A percentile compares a stretch with the other conserved stretches of the same genome.
Evolutionary conservation across 2,329 filamentous ascomycete genomes (phyloP).

Genomic region (Monilinia aucupariae): DNA sequence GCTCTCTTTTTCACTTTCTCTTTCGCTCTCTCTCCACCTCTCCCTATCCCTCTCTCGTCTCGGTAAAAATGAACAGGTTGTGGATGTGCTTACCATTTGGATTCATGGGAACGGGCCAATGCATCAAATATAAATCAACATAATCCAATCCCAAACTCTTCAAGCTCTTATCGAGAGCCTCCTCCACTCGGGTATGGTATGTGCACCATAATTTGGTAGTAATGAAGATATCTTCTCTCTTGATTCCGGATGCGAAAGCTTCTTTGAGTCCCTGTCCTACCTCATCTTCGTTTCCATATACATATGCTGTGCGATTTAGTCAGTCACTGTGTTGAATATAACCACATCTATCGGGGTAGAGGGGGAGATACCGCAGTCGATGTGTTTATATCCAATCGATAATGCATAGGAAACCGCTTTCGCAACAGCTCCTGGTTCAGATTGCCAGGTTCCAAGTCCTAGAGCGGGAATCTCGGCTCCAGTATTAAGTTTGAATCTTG

Average conservation of each 20-base stretch:
- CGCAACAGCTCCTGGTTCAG: conserved; percentile 39
- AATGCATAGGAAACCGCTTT: conserved; percentile 38
- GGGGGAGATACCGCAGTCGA: conserved; percentile 37
- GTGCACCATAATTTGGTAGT: conserved; percentile 68
- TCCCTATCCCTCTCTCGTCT: too few relatives aligned
- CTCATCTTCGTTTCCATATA: conserved; percentile 77
- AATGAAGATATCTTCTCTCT: conserved; percentile 59
- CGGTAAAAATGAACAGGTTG: conserved; percentile 13
- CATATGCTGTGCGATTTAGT: conserved; percentile 50
- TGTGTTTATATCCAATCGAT: conserved; percentile 48
- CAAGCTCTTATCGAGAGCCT: conserved; percentile 67
- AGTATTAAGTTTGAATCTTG: conserved; percentile 34
- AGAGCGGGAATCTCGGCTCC: conserved; percentile 37
- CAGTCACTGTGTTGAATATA: conserved; percentile 37
- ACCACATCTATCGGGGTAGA: neutral
- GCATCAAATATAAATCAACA: conserved; percentile 75
- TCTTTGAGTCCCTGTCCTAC: conserved; percentile 73
- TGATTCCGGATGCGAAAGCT: conserved; percentile 59
- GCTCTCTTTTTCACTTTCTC: too few relatives aligned
- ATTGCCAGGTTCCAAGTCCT: conserved; percentile 43
- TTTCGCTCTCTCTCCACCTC: too few relatives aligned
- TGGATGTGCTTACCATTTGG: conserved; percentile 49
- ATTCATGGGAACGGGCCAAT: conserved; percentile 81
- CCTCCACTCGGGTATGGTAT: conserved; percentile 64
- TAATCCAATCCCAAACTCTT: conserved; percentile 71